Percentiles rank a stretch among this genome's conserved stretches.
Evolutionary conservation across 768 basidiomycete genomes (phyloP).

Genomic region (Rhizopogon rudus): DNA sequence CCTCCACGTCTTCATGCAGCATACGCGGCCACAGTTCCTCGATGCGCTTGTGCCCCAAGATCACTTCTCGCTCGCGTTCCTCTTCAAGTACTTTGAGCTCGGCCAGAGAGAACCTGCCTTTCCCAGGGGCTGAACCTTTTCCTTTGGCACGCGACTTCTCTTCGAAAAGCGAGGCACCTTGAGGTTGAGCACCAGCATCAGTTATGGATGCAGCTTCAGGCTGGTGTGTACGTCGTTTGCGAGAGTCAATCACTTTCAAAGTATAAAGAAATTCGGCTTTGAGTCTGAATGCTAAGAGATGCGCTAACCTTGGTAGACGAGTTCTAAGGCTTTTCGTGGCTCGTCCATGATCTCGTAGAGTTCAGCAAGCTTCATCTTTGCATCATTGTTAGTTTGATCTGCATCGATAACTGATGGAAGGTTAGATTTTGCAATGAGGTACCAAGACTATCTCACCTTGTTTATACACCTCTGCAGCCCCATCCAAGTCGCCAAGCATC

Average conservation of each 20-base stretch:
- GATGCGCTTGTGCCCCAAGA: slow-evolving; percentile 52
- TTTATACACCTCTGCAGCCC: slow-evolving; percentile 81
- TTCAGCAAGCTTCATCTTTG: slow-evolving; percentile 86
- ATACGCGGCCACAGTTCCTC: slow-evolving; percentile 59
- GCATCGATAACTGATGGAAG: slow-evolving; percentile 55
- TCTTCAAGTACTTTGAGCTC: slow-evolving; percentile 61
- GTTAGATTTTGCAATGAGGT: not conserved
- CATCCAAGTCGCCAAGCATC: slow-evolving; percentile 66
- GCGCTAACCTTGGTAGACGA: slow-evolving; percentile 73
- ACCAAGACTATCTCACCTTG: slow-evolving; percentile 45
- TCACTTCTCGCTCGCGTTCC: slow-evolving; percentile 61
- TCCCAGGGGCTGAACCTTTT: slow-evolving; percentile 31
- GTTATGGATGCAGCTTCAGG: slow-evolving; percentile 10
- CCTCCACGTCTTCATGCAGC: slow-evolving; percentile 39
- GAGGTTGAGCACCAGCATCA: slow-evolving; percentile 15
- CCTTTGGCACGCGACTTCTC: slow-evolving; percentile 41
- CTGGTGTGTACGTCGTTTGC: slow-evolving; percentile 37
- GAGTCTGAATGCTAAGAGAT: not conserved
- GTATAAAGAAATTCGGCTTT: not conserved
- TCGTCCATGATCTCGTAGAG: slow-evolving; percentile 83
- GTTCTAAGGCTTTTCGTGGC: slow-evolving; percentile 72
- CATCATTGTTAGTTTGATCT: slow-evolving; percentile 74
- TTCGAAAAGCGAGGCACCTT: slow-evolving; percentile 54
- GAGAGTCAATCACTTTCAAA: slow-evolving; percentile 51
- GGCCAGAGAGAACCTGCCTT: slow-evolving; percentile 47